A percentile compares a stretch with the other conserved stretches of the same genome.
Evolutionary conservation across 2,329 filamentous ascomycete genomes (phyloP).

Genomic region (Aspergillus jensenii): DNA sequence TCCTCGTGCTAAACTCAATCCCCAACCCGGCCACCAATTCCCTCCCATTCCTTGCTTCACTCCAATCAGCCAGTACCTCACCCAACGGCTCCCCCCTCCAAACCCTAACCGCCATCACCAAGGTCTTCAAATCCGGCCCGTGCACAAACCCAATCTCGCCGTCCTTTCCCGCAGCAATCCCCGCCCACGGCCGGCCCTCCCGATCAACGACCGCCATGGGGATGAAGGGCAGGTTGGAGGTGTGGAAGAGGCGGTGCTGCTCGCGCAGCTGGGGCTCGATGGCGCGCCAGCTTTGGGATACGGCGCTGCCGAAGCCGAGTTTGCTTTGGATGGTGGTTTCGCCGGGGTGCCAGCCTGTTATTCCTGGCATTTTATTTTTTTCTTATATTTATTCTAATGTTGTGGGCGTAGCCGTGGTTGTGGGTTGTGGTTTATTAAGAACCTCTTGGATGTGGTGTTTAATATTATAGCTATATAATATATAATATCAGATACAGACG

Average conservation of each 20-base stretch:
- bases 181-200: not conserved
- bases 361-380: not conserved
- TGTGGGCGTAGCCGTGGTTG: too few species aligned
- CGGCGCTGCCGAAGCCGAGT: not conserved
- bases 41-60: not conserved
- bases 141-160: not conserved
- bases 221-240: conserved; percentile 1
- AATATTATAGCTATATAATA: too few species aligned
- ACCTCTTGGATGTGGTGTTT: too few species aligned
- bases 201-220: not conserved
- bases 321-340: not conserved
- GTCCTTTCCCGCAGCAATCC: not conserved
- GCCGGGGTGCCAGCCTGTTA: conserved; percentile 5
- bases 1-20: not conserved
- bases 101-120: not conserved
- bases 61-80: too few species aligned
- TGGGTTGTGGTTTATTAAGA: too few species aligned
- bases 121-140: not conserved
- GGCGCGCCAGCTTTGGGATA: not conserved
- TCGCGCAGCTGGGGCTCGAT: conserved; percentile 1
- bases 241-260: conserved; percentile 7
- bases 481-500: too few species aligned
- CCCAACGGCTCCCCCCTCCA: not conserved
- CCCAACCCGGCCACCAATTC: not conserved
- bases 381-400: too few species aligned